A percentile compares a stretch with the other conserved stretches of the same genome.
Conservation (phyloP, 768 basidiomycete species). For the Mycena sanguinolenta region DNA sequence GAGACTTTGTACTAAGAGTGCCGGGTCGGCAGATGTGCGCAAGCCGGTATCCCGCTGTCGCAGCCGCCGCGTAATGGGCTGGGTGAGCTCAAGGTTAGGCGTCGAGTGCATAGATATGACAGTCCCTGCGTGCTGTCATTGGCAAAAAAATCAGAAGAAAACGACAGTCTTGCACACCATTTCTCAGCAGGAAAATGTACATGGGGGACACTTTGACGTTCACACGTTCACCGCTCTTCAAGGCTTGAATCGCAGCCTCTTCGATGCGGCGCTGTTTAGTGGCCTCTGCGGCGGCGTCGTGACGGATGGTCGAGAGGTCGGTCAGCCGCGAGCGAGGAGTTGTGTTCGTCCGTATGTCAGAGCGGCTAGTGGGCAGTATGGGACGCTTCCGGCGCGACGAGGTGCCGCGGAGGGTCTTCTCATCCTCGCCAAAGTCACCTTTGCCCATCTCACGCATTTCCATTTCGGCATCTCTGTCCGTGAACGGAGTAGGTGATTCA, state of each 20-base stretch:
- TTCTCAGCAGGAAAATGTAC: constrained; percentile 76
- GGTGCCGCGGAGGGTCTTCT: constrained; percentile 40
- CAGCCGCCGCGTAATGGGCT: constrained; percentile 72
- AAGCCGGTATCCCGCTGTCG: constrained; percentile 72
- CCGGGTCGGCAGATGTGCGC: constrained; percentile 74
- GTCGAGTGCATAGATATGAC: constrained; percentile 72
- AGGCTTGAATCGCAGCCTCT: constrained; percentile 33
- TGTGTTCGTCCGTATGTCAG: constrained; percentile 12
- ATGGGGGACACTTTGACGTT: constrained; percentile 68
- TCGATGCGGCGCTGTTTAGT: constrained; percentile 32
- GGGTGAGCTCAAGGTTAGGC: constrained; percentile 61
- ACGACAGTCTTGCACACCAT: constrained; percentile 57
- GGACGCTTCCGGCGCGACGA: constrained; percentile 27
- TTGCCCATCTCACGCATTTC: constrained; percentile 37
- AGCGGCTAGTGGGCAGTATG: constrained; percentile 32
- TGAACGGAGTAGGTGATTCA: constrained; percentile 53
- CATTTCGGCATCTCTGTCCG: constrained; percentile 39
- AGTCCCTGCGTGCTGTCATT: constrained; percentile 58
- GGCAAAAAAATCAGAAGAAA: constrained; percentile 10
- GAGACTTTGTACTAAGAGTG: constrained; percentile 77
- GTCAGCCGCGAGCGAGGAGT: constrained; percentile 20
- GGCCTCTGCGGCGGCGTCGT: constrained; percentile 7
- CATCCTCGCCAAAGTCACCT: constrained; percentile 41
- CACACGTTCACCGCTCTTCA: constrained; percentile 67
- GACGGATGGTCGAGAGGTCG: constrained; percentile 16